Evolutionary conservation across 768 basidiomycete species (phyloP).

Genomic region (Erythrobasidium yunnanense): DNA sequence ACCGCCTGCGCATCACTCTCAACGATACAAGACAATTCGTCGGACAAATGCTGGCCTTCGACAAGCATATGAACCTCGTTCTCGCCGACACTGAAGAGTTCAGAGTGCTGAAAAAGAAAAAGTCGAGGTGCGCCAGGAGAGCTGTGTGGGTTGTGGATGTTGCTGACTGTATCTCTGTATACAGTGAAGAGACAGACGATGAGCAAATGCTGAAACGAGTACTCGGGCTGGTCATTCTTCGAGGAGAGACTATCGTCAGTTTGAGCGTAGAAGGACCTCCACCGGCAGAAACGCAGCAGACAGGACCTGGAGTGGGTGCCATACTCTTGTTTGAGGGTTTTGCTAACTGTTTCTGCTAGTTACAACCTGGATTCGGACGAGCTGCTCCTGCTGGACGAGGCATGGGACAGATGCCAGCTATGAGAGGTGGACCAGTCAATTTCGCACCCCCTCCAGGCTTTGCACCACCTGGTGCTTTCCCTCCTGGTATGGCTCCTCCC

Average conservation of each 20-base stretch:
- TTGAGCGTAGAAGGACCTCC: constrained; percentile 91
- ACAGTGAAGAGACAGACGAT: constrained; percentile 29
- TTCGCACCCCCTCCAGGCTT: constrained; percentile 26
- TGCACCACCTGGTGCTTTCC: constrained; percentile 19
- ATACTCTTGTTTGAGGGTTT: neutral
- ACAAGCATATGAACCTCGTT: constrained; percentile 99
- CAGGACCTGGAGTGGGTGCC: constrained; percentile 40
- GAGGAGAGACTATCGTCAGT: constrained; percentile 93
- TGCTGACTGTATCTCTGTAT: neutral
- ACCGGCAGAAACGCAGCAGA: constrained; percentile 78
- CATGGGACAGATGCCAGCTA: constrained; percentile 24
- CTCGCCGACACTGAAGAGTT: constrained; percentile 98
- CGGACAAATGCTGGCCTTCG: constrained; percentile 98
- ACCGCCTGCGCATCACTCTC: constrained; percentile 91
- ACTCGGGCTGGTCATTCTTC: constrained; percentile 87
- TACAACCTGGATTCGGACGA: constrained; percentile 26
- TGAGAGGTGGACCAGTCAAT: constrained; percentile 22
- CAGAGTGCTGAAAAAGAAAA: constrained; percentile 84
- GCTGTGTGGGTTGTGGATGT: neutral
- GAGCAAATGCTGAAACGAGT: constrained; percentile 88
- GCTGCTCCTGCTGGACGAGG: constrained; percentile 27
- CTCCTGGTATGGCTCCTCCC: constrained; percentile 26
- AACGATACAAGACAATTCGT: constrained; percentile 92
- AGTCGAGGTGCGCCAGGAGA: constrained; percentile 48
- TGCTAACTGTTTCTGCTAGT: neutral